phyloP scores from a whole-genome alignment of 177 flowering plant genomes.

The Vitis hybrid region DNA sequence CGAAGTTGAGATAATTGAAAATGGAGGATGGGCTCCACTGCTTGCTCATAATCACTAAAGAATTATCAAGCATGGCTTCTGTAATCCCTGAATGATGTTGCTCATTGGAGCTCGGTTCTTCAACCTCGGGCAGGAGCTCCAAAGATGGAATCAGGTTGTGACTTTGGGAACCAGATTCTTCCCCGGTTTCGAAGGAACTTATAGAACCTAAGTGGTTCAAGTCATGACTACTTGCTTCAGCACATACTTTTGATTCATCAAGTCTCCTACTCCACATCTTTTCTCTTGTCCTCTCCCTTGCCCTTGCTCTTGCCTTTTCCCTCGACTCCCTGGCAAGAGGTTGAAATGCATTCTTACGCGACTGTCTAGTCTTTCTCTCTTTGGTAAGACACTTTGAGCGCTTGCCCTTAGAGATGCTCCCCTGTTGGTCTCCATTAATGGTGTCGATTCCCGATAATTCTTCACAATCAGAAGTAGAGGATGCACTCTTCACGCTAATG shows the following conservation, averaged over 20 bases:
- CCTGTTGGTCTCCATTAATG: background rate
- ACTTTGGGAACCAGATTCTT: constrained; percentile 27
- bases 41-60: constrained; percentile 15
- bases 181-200: constrained; percentile 22
- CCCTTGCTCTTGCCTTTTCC: constrained; percentile 66
- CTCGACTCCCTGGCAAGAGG: constrained; percentile 43
- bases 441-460: constrained; percentile 32
- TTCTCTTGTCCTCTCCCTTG: constrained; percentile 53
- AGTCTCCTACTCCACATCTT: constrained; percentile 24
- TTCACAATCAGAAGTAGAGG: constrained; percentile 60
- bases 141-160: constrained; percentile 14
- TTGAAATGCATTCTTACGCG: constrained; percentile 25
- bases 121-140: constrained; percentile 20
- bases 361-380: constrained; percentile 22
- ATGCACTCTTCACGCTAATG: constrained; percentile 16
- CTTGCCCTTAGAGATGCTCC: constrained; percentile 5
- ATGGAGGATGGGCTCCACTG: constrained; percentile 24
- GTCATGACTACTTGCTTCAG: background rate
- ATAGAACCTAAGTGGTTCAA: constrained; percentile 15
- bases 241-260: constrained; percentile 10
- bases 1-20: constrained; percentile 21
- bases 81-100: constrained; percentile 2
- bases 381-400: constrained; percentile 7
- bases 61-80: constrained; percentile 11
- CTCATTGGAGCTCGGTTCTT: constrained; percentile 19